Evolutionary conservation across 495 filamentous ascomycete species (phyloP).

Genomic region (Acidiella bohemica): DNA sequence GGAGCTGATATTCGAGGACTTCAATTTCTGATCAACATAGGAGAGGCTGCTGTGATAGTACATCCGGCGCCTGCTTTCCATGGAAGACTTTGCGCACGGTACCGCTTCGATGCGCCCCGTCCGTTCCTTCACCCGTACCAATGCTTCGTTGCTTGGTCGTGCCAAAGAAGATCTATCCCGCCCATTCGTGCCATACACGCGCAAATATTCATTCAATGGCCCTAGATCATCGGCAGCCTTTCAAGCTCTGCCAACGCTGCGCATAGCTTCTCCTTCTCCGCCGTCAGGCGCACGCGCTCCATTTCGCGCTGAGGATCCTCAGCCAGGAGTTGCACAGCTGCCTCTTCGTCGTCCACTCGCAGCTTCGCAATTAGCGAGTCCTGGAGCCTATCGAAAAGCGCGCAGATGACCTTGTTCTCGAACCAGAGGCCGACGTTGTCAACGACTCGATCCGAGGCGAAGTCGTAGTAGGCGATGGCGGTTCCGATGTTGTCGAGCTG

Average conservation of each 20-base stretch:
- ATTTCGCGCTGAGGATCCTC: slow-evolving; percentile 36
- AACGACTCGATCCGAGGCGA: slow-evolving; percentile 37
- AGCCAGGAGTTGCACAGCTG: slow-evolving; percentile 36
- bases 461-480: slow-evolving; percentile 40
- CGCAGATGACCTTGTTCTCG: slow-evolving; percentile 34
- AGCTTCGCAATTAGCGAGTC: slow-evolving; percentile 25
- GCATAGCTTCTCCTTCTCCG: slow-evolving; percentile 33
- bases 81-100: too few species aligned
- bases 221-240: neutral
- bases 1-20: slow-evolving; percentile 54
- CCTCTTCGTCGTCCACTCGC: slow-evolving; percentile 23
- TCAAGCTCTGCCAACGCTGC: slow-evolving; percentile 26
- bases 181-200: too few species aligned
- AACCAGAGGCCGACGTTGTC: slow-evolving; percentile 38
- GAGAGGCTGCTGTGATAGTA: too few species aligned
- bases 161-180: too few species aligned
- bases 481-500: too few species aligned
- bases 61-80: too few species aligned
- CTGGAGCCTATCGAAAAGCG: slow-evolving; percentile 31
- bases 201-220: neutral
- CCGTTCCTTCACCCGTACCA: too few species aligned
- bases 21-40: slow-evolving; percentile 42
- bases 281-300: slow-evolving; percentile 29
- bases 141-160: too few species aligned
- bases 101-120: too few species aligned